phyloP scores from a whole-genome alignment of 176 grass and related monocot species.

The Aegilops bicornis region DNA sequence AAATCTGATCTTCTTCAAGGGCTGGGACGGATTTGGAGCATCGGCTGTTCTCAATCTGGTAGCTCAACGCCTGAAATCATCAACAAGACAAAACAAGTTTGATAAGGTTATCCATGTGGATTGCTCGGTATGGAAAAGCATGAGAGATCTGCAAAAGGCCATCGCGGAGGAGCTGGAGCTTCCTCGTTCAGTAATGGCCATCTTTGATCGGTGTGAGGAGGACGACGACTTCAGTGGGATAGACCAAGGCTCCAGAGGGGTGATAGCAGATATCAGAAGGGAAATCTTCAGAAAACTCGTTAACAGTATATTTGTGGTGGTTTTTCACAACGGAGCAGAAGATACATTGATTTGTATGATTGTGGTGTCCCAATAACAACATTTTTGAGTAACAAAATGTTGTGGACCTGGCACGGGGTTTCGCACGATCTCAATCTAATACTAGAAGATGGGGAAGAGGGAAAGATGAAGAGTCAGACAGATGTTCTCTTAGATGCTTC shows the following conservation, averaged over 20 bases:
- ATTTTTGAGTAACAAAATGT: not conserved
- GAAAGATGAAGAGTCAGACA: not conserved
- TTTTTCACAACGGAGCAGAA: no score
- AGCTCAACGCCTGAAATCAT: not conserved
- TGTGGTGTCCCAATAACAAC: not conserved
- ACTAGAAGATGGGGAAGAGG: accelerated
- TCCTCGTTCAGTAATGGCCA: no score
- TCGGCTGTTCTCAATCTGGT: not conserved
- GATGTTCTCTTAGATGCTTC: not conserved
- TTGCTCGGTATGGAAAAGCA: no score
- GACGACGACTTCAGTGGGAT: no score
- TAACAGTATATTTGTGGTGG: no score
- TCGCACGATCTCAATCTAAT: accelerated
- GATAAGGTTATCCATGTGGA: no score
- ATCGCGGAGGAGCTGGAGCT: no score
- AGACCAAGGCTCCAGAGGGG: no score
- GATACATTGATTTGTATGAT: not conserved
- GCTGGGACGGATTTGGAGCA: not conserved
- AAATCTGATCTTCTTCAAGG: not conserved
- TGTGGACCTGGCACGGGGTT: not conserved
- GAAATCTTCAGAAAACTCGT: no score
- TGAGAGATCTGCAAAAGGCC: no score
- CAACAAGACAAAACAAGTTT: not conserved
- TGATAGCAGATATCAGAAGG: no score
- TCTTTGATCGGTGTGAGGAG: no score